phyloP scores from a whole-genome alignment of 106 monocot genomes.

The Triglochin maritima region DNA sequence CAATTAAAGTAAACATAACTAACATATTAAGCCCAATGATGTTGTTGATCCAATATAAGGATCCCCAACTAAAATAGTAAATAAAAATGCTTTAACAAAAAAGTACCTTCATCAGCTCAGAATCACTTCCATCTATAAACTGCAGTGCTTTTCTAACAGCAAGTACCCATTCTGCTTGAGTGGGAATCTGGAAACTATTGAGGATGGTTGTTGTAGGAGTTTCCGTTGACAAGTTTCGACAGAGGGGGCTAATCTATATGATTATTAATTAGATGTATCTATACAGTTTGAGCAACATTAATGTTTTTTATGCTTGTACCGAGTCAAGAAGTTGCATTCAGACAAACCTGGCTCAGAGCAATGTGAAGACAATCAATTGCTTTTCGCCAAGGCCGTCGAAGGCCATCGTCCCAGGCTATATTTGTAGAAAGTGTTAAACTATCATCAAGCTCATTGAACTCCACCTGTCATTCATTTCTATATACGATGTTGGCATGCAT shows the following conservation, averaged over 20 bases:
- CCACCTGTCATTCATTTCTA: slow-evolving; percentile 68
- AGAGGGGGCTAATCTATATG: slow-evolving; percentile 44
- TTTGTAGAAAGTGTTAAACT: slow-evolving; percentile 66
- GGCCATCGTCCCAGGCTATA: slow-evolving; percentile 82
- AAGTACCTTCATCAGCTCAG: slow-evolving; percentile 63
- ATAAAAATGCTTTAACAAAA: not conserved
- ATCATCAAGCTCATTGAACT: slow-evolving; percentile 77
- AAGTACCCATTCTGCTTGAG: slow-evolving; percentile 45
- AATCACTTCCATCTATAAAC: slow-evolving; percentile 46
- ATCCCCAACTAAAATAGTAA: no score
- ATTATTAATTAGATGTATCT: not conserved
- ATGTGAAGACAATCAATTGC: slow-evolving; percentile 51
- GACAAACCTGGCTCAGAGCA: slow-evolving; percentile 48
- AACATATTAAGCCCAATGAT: no score
- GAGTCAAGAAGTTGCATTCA: not conserved
- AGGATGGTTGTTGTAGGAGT: slow-evolving; percentile 36
- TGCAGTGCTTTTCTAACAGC: slow-evolving; percentile 68
- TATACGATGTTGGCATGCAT: slow-evolving; percentile 18
- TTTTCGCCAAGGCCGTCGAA: slow-evolving; percentile 61
- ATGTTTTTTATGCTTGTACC: not conserved
- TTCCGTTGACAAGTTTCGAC: slow-evolving; percentile 22
- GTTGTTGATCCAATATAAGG: no score
- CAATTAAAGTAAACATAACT: not conserved
- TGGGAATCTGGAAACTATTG: slow-evolving; percentile 52
- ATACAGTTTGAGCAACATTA: not conserved